Conservation (phyloP, 2,329 filamentous ascomycete genomes). For the Cladobotryum protrusum region DNA sequence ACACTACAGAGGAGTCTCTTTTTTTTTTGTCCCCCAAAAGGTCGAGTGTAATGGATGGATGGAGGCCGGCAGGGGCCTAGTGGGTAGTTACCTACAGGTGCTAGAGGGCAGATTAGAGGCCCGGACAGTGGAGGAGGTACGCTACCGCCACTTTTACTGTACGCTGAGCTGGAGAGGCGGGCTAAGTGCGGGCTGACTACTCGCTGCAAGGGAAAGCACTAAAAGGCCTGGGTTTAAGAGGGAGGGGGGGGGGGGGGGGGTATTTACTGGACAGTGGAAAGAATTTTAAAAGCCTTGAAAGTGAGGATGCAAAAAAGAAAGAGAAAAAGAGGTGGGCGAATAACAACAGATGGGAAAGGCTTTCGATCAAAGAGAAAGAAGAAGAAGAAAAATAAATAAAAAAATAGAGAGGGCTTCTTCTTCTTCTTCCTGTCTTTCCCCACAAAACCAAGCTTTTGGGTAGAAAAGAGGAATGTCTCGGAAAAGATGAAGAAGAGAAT, state of each 20-base stretch:
- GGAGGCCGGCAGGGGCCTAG: constrained; percentile 1
- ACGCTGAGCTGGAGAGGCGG: too few species aligned
- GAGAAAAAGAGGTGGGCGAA: too few species aligned
- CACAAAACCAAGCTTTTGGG: too few species aligned
- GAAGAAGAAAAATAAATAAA: background rate
- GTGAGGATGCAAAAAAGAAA: too few species aligned
- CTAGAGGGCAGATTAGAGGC: too few species aligned
- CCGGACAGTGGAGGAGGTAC: background rate
- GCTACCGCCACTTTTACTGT: constrained; percentile 10
- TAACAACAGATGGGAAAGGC: too few species aligned
- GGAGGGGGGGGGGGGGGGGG: background rate
- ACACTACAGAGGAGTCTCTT: constrained; percentile 2
- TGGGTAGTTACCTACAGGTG: too few species aligned
- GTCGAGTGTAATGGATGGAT: background rate
- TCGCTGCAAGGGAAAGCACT: constrained; percentile 5
- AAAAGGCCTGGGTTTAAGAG: background rate
- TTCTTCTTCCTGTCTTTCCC: too few species aligned
- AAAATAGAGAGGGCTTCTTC: background rate
- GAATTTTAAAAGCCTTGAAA: too few species aligned
- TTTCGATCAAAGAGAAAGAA: too few species aligned
- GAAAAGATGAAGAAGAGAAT: background rate
- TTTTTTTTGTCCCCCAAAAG: background rate
- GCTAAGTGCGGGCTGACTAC: too few species aligned
- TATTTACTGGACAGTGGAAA: constrained; percentile 5
- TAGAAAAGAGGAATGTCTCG: constrained; percentile 1